A percentile compares a stretch with the other conserved stretches of the same genome.
phyloP scores from a whole-genome alignment of 352 stramenopile species.

The Phytophthora megakarya region DNA sequence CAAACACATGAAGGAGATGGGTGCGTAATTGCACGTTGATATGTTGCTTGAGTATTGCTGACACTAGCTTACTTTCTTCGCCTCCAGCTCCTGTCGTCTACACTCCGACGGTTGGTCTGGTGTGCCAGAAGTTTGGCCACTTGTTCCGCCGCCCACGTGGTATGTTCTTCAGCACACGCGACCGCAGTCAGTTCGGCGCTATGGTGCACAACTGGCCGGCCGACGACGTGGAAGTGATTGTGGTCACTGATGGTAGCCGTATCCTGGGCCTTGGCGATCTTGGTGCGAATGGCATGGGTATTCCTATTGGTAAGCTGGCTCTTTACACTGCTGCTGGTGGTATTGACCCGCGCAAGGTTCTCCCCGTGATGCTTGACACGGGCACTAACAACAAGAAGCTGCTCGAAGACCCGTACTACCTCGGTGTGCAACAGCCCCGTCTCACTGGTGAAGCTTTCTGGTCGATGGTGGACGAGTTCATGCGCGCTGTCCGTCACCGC shows the following conservation, averaged over 20 bases:
- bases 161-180: slow-evolving; percentile 96
- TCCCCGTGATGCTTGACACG: slow-evolving; percentile 96
- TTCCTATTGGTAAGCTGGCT: slow-evolving; percentile 96
- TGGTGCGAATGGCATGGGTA: slow-evolving; percentile 97
- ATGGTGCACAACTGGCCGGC: slow-evolving; percentile 97
- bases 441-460: slow-evolving; percentile 93
- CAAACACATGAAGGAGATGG: slow-evolving; percentile 92
- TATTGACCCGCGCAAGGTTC: slow-evolving; percentile 92
- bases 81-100: slow-evolving; percentile 94
- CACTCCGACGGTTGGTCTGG: slow-evolving; percentile 96
- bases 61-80: slow-evolving; percentile 33
- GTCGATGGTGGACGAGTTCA: slow-evolving; percentile 95
- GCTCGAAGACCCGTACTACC: slow-evolving; percentile 94
- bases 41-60: not conserved
- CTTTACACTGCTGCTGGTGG: slow-evolving; percentile 95
- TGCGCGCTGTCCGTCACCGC: slow-evolving; percentile 77
- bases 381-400: slow-evolving; percentile 96
- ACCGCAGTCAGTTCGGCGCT: slow-evolving; percentile 88
- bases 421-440: slow-evolving; percentile 92
- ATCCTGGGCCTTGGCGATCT: slow-evolving; percentile 98
- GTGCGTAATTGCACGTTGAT: slow-evolving; percentile 42
- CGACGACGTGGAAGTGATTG: slow-evolving; percentile 97
- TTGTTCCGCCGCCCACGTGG: slow-evolving; percentile 90
- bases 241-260: slow-evolving; percentile 96
- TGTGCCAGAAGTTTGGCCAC: slow-evolving; percentile 92